Percentiles rank a stretch among this genome's conserved stretches.
Evolutionary conservation across 345 rosid species (phyloP).

Genomic region (Atalantia buxifolia): DNA sequence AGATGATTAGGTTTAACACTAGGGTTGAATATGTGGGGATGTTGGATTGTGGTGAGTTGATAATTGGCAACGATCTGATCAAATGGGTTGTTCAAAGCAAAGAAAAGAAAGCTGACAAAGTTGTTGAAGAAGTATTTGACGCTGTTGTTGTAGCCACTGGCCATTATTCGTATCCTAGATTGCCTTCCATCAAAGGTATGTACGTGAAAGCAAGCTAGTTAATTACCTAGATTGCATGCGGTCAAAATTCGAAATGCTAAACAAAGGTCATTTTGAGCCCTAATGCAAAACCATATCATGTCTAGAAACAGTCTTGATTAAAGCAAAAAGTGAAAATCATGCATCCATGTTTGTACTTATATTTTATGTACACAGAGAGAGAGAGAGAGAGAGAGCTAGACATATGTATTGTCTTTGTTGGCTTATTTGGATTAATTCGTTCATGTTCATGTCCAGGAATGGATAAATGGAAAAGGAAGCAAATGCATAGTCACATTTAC

Average conservation of each 20-base stretch:
- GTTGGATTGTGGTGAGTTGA: conserved; percentile 38
- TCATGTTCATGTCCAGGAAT: conserved; percentile 44
- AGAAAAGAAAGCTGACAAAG: conserved; percentile 31
- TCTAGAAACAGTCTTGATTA: neutral
- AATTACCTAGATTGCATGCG: neutral
- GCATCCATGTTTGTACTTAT: neutral
- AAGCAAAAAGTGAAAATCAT: neutral
- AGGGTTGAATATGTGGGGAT: conserved; percentile 79
- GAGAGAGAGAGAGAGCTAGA: no score
- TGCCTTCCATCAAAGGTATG: conserved; percentile 78
- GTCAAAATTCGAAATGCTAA: neutral
- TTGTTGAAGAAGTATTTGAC: conserved; percentile 72
- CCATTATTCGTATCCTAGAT: conserved; percentile 74
- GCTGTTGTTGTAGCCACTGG: conserved; percentile 95
- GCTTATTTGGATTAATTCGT: neutral
- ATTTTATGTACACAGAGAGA: neutral
- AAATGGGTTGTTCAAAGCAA: conserved; percentile 75
- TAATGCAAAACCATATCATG: neutral
- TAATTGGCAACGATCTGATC: conserved; percentile 28
- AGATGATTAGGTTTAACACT: conserved; percentile 71
- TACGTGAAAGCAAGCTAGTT: neutral
- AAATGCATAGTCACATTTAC: conserved; percentile 79
- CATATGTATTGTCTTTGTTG: neutral
- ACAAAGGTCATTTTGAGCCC: neutral
- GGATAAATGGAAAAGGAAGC: conserved; percentile 84